These are phyloP conservation scores for Colletotrichum sp. DNA, from an alignment of 2,329 filamentous ascomycete genomes.

Conservation along the genomic window DNA sequence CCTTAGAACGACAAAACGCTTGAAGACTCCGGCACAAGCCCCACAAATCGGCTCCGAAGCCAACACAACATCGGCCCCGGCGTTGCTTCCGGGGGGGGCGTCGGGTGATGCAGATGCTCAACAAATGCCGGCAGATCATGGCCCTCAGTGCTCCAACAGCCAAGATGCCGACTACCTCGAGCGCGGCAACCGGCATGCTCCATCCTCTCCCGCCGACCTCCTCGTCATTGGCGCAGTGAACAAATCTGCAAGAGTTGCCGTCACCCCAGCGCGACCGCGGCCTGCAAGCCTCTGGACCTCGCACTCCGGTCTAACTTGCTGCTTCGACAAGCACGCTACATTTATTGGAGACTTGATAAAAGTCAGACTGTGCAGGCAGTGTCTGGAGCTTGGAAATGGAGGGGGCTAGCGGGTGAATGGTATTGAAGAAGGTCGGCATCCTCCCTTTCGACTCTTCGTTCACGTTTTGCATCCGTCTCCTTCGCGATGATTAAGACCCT, in stretches of 20 bases:
- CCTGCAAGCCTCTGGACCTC: not conserved
- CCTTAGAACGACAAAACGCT: no score
- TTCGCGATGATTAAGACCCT: not conserved
- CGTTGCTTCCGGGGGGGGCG: no score
- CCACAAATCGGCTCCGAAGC: not conserved
- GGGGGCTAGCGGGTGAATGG: not conserved
- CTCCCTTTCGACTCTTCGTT: not conserved
- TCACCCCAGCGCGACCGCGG: not conserved
- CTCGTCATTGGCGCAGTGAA: fast-evolving
- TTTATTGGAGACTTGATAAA: not conserved
- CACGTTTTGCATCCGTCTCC: not conserved
- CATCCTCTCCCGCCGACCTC: not conserved
- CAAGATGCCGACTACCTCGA: not conserved
- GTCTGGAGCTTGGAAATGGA: not conserved
- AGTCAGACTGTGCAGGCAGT: not conserved
- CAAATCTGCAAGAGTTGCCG: not conserved
- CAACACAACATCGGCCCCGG: not conserved
- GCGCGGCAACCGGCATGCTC: not conserved
- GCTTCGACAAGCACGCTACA: not conserved
- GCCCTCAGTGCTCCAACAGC: not conserved
- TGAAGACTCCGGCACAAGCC: no score
- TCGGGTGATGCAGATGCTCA: not conserved
- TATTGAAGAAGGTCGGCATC: not conserved
- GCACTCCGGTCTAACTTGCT: not conserved
- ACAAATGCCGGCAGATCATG: not conserved